These are phyloP conservation scores for Cardamine resedifolia DNA, from an alignment of 345 rosid species.

Conservation along the genomic window DNA sequence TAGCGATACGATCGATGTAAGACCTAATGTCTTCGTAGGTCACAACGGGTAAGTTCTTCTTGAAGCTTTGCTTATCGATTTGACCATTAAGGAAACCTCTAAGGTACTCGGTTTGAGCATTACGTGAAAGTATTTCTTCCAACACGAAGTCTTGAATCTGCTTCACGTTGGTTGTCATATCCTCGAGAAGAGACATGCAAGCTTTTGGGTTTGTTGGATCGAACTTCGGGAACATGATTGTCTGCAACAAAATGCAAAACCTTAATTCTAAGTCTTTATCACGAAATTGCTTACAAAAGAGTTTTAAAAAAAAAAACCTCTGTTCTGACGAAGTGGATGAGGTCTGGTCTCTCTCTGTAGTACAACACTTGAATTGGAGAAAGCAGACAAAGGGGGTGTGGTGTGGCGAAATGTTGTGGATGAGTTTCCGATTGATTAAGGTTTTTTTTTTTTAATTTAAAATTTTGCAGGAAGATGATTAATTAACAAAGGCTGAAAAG, in stretches of 20 bases:
- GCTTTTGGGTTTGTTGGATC: constrained; percentile 64
- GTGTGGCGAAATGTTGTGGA: too few species aligned
- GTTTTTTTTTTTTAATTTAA: too few species aligned
- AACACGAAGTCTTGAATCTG: constrained; percentile 59
- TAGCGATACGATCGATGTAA: constrained; percentile 64
- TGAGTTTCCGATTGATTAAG: background rate
- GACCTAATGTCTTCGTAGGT: constrained; percentile 69
- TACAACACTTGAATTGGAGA: too few species aligned
- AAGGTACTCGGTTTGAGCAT: constrained; percentile 66
- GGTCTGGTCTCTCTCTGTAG: too few species aligned
- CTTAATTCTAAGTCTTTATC: too few species aligned
- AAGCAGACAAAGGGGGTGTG: too few species aligned
- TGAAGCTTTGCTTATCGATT: constrained; percentile 50
- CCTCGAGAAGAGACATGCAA: constrained; percentile 58
- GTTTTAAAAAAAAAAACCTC: too few species aligned
- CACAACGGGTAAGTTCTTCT: constrained; percentile 62
- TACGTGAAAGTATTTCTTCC: constrained; percentile 51
- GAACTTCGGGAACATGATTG: constrained; percentile 55
- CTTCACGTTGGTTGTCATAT: constrained; percentile 58
- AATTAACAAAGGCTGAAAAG: too few species aligned
- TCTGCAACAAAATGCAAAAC: constrained; percentile 1
- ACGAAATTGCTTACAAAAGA: too few species aligned
- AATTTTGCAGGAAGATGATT: background rate
- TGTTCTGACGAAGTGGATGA: too few species aligned
- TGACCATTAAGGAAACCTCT: constrained; percentile 47